Evolutionary conservation across 768 basidiomycete genomes (phyloP), one percentile per base, ranked within the genome.

Genomic region (Termitomyces sp.): DNA sequence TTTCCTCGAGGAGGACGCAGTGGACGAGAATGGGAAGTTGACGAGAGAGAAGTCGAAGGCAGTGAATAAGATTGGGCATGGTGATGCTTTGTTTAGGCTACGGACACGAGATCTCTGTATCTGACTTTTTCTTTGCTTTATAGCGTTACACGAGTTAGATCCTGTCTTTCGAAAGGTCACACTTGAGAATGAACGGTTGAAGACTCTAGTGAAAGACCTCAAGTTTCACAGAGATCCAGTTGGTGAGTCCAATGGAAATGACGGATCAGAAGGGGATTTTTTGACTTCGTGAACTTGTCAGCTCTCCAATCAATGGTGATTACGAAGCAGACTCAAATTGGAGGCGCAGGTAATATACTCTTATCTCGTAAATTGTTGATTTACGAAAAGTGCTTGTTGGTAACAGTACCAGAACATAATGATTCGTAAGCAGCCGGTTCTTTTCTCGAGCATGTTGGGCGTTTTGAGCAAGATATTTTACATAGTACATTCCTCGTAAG

Each of bases 1-100:
- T 70, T 98, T 99, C 71, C 76, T 99, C 43, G 97, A 98, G 67
- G 87, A 91, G 62, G 92, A 88, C 49, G 93, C 95, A 0, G 76
- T 97, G 6, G 81, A 85, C 58, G 63, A 72, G 25, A 68, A 81
- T 32, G 89, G 92, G 2, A 85, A 84, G 63, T 79, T 99, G 68
- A 79, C 78, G 1, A 75, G 83, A 55, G 80, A 83, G 55, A 91
- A 91, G 68, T 75, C 84, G 45, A 83, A 81, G 64, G 84, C 92
- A 0, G 89, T 98, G 27, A 99, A 99, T 73, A 99, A 99, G 81
- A 94, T 95, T 59, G 89, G 92, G 2, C 91, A 94, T 67, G 92
- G 91, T 90, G 50, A 19, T n/a, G 8, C n/a, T 39, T 28, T 14
- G 9, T 14, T 12, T 3, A 12, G 2, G 50, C n/a, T n/a, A 5